Evolutionary conservation across 2,329 filamentous ascomycete genomes (phyloP).

Genomic region (Exophiala aquamarina): DNA sequence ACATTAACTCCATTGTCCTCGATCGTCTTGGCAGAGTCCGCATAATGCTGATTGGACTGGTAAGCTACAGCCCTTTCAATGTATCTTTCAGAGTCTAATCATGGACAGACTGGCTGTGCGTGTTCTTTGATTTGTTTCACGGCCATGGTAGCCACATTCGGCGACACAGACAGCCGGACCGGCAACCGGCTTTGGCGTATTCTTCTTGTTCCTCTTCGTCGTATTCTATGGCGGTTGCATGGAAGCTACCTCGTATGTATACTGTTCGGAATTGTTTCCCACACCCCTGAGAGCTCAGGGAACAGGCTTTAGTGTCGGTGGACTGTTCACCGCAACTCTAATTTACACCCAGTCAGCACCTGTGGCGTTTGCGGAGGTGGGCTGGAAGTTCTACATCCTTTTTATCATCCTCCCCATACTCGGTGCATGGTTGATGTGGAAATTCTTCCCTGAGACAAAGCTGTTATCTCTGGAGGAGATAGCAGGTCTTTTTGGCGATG

Average conservation of each 20-base stretch:
- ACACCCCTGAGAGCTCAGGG: conserved; percentile 13
- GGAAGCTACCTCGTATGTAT: conserved; percentile 10
- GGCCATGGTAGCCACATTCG: not conserved
- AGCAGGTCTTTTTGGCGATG: conserved; percentile 58
- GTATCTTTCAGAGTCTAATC: not conserved
- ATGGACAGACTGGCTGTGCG: not conserved
- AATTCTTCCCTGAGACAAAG: conserved; percentile 71
- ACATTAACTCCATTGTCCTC: conserved; percentile 16
- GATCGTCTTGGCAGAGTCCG: conserved; percentile 14
- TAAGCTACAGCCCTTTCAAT: not conserved
- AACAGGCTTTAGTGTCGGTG: conserved; percentile 6
- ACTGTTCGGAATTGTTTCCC: conserved; percentile 14
- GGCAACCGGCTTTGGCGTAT: conserved; percentile 32
- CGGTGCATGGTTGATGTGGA: conserved; percentile 64
- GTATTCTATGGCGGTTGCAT: conserved; percentile 38
- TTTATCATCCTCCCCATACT: conserved; percentile 17
- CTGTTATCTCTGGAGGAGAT: conserved; percentile 70
- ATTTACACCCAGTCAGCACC: conserved; percentile 17
- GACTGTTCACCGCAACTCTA: conserved; percentile 16
- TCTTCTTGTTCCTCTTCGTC: conserved; percentile 42
- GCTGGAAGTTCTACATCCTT: conserved; percentile 34
- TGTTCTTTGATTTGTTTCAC: not conserved
- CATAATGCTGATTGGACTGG: conserved; percentile 1
- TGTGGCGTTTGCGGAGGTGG: conserved; percentile 33
- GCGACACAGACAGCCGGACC: not conserved